Percentiles rank a stretch among this genome's conserved stretches.
These are phyloP conservation scores for Aspergillus sclerotiicarbonarius DNA, from an alignment of 495 filamentous ascomycete species.

Conservation along the genomic window DNA sequence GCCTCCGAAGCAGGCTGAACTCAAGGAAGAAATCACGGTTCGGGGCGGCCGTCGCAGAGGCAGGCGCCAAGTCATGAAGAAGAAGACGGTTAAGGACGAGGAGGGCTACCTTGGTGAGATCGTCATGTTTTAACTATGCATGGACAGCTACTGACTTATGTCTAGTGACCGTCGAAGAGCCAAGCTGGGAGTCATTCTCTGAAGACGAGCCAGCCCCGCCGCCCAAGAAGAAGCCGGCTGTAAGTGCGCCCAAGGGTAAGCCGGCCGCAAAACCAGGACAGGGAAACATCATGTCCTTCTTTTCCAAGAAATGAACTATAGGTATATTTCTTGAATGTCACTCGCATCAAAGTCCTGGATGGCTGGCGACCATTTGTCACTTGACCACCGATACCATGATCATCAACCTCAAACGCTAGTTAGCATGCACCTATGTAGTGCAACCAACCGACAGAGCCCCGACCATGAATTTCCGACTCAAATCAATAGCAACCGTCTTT, in stretches of 20 bases:
- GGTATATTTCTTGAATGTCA: too few species aligned
- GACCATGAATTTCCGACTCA: too few species aligned
- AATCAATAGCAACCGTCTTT: too few species aligned
- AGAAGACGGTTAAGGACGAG: slow-evolving; percentile 85
- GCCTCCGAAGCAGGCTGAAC: slow-evolving; percentile 39
- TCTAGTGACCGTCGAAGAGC: slow-evolving; percentile 86
- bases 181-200: slow-evolving; percentile 92
- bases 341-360: background rate
- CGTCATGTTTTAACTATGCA: slow-evolving; percentile 7
- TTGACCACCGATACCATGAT: too few species aligned
- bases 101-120: slow-evolving; percentile 86
- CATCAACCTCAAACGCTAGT: too few species aligned
- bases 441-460: too few species aligned
- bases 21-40: slow-evolving; percentile 45
- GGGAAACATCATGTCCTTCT: slow-evolving; percentile 93
- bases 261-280: slow-evolving; percentile 60
- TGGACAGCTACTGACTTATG: background rate
- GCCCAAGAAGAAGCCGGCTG: slow-evolving; percentile 57
- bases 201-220: slow-evolving; percentile 76
- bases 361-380: too few species aligned
- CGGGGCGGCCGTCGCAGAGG: slow-evolving; percentile 72
- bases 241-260: slow-evolving; percentile 57
- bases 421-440: too few species aligned
- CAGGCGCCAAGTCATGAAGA: slow-evolving; percentile 80
- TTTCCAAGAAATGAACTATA: slow-evolving; percentile 77